Evolutionary conservation across 768 basidiomycete genomes (phyloP).

Genomic region (Pleurotus ostreatus): DNA sequence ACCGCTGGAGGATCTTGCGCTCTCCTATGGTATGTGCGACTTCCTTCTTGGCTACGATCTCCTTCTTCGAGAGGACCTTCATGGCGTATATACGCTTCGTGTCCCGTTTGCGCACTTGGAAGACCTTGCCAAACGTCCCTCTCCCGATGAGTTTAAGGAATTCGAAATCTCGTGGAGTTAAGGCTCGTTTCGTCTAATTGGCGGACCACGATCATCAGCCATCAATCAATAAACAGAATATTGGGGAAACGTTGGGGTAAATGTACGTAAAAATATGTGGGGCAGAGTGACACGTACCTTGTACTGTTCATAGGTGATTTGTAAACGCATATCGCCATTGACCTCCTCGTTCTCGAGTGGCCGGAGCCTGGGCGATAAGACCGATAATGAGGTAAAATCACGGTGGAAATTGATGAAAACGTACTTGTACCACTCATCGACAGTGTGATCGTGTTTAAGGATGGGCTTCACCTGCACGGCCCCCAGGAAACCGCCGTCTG

Average conservation of each 20-base stretch:
- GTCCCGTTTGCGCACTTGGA: conserved; percentile 97
- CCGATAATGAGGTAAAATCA: conserved; percentile 11
- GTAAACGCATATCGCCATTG: conserved; percentile 90
- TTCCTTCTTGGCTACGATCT: conserved; percentile 98
- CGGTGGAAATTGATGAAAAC: conserved; percentile 28
- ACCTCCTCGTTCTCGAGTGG: conserved; percentile 79
- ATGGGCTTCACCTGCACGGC: conserved; percentile 88
- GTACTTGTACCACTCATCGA: conserved; percentile 97
- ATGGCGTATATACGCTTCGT: conserved; percentile 99
- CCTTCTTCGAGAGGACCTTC: conserved; percentile 98
- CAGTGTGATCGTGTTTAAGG: conserved; percentile 87
- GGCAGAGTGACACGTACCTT: conserved; percentile 53
- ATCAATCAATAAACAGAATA: conserved; percentile 5
- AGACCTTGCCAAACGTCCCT: conserved; percentile 97
- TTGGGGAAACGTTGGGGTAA: conserved; percentile 4
- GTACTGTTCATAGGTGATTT: conserved; percentile 89
- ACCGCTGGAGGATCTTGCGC: conserved; percentile 95
- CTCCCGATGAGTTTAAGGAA: conserved; percentile 98
- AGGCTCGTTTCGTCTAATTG: conserved; percentile 71
- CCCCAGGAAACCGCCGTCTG: conserved; percentile 87
- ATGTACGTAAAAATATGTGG: conserved; percentile 8
- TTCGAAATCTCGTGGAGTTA: conserved; percentile 96
- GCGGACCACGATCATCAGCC: conserved; percentile 9
- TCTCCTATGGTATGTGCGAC: conserved; percentile 99
- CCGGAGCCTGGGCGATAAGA: conserved; percentile 47